Base-by-base conservation (phyloP, 495 filamentous ascomycete species). In the Podospora conica region DNA sequence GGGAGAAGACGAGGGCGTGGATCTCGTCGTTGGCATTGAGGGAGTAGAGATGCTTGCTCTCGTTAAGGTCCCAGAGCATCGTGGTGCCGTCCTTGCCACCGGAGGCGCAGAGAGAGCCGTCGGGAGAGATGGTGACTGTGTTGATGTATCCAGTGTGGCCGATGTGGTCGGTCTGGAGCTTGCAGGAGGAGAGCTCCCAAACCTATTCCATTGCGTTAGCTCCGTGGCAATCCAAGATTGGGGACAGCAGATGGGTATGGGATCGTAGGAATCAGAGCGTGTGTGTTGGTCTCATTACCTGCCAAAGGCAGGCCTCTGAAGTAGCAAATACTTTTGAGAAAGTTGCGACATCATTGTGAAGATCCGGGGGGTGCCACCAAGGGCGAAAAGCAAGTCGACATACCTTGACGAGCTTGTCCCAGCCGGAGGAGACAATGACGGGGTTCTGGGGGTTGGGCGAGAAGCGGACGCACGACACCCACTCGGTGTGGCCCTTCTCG, bases 331-430 rank as follows among this genome's bases (percentile, higher is more conserved):
- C 93, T 92, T 94, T 80, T 55, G 21, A 79, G 79, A 78, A 77
- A 74, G 84, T 87, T 88, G 87, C 86, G 86, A 83, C 95, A 98
- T 98, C 95, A 90, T 96, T 62, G 81, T 66, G 59, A 66, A 25
- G 65, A 66, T 31, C 27, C 11, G 24, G 10, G 40, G 54, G 21
- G 25, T 25, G 12, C 18, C 15, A 48, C 20, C 23, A 11, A 21
- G 55, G 3, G 29, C 15, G 8, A 1, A n/a, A 25, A 21, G 18
- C n/a, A 29, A 11, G 15, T 33, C 28, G 27, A 74, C 94, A 73
- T 87, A 99, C 95, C 95, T 99, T 99, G 77, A 99, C 95, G 69
- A 97, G 88, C 87, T 99, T 99, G 86, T 99, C 95, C 96, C 95
- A 99, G 75, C 93, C 93, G 81, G 90, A 90, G 79, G 91, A 95